Base-by-base conservation (phyloP, 345 rosid species). In the Erysimum cheiranthoides region DNA sequence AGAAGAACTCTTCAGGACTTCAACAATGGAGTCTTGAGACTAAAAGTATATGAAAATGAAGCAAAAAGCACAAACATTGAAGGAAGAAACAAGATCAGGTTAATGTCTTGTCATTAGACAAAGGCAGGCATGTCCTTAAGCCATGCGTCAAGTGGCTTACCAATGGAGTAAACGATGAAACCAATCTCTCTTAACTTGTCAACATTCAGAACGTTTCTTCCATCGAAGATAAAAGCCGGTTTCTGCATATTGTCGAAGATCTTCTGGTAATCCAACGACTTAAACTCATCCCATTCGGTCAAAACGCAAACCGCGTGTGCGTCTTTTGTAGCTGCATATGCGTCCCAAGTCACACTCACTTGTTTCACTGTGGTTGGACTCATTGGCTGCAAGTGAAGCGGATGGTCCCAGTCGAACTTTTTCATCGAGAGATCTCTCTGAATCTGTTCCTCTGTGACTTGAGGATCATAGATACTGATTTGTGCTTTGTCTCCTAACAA, bases 341-440 rank as follows among this genome's bases (percentile, higher is more conserved):
- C 98, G 43, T 90, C 90, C 93, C 94, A 89, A 8, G 83, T 88
- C 34, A 86, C 84, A 8, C 62, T 78, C 61, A 93, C 98, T 85
- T 90, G 96, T 86, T 89, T 89, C 73, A 89, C 91, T 0, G 88
- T 81, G 40, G 93, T 77, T 43, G 93, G 96, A 60, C 94, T 90
- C 95, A 86, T 87, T 8, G 98, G 98, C 83, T 93, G 98, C 73
- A 93, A 88, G 81, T 90, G 96, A 74, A 84, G 81, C 0, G 98
- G 98, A 75, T 93, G 98, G 74, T 93, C 98, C 98, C 95, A 93
- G 42, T 90, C 98, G 59, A 93, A 93, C 79, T 93, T 93, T 10
- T 93, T 90, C 98, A 93, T 89, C 32, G 88, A 80, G 25, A 93
- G 93, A 34, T 93, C 98, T 76, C 95, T 89, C 84, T 87, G 91